Evolutionary conservation across 2,329 filamentous ascomycete genomes (phyloP), one percentile per base, ranked within the genome.

Genomic region (Hypoxylon sp.): DNA sequence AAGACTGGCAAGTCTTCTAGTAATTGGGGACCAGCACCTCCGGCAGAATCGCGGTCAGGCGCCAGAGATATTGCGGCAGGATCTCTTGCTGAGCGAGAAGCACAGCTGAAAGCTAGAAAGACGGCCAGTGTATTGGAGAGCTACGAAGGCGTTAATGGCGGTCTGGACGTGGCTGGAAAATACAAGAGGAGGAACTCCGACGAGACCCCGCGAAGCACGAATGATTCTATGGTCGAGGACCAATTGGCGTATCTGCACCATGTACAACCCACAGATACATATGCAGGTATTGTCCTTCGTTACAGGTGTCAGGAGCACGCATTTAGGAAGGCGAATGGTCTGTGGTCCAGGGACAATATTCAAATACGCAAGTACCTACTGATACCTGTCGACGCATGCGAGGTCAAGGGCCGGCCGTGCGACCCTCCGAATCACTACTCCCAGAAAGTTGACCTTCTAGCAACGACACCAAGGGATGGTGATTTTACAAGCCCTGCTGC

Each of bases 271-370:
- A 87, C 87, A 46, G 96, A 99, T 79, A 98, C 94, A 1, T 89
- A 98, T 71, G 94, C 94, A 1, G 95, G 96, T 2, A 89, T 99
- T 53, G 91, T 96, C 55, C 90, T 99, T 70, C 92, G 90, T 73
- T 99, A 96, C 79, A 91, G 92, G 73, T 98, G 95, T 77, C 88
- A 92, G 68, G 89, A 94, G 60, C 91, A 94, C 50, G 86, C 91
- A 1, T 90, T 99, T 70, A 87, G 93, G 63, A 96, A 92, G 76
- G 90, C 93, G 39, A 99, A 99, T 77, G 89, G 96, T 9, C 89
- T 99, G 74, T 99, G 96, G 96, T 93, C 94, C 5, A 93, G 94
- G 69, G 96, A 98, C 76, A 93, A 89, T 68, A 91, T 98, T 34
- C 95, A 97, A 77, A 88, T 90, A 50, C 89, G 94, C 63, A 92